Evolutionary conservation across 2,329 filamentous ascomycete genomes (phyloP), one percentile per base, ranked within the genome.

Genomic region (Calycina marina): DNA sequence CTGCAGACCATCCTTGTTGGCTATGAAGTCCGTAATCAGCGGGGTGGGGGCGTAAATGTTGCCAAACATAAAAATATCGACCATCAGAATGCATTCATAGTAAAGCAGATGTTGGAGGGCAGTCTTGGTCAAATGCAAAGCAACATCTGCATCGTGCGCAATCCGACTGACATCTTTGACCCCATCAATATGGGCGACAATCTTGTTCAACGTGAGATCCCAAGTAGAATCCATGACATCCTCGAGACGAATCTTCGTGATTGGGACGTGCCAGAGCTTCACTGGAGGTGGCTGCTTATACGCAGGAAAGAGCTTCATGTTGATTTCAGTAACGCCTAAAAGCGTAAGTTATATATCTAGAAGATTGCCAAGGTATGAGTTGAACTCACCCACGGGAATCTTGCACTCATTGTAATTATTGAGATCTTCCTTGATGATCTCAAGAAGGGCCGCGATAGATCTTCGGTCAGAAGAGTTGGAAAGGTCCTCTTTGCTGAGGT

Each of bases 341-440:
- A 8, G 17, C 31, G 14, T 6, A 35, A 34, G 16, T 28, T 18
- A 25, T 10, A 10, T 14, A 26, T 11, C 11, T 11, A 24, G 30
- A 25, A 3, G 11, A 14, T 9, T 18, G 14, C 39, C 11, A n/a
- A n/a, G n/a, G n/a, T n/a, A n/a, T n/a, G n/a, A n/a, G n/a, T n/a
- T n/a, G n/a, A n/a, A 62, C 70, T 41, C 60, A 86, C 82, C 82
- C 41, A 94, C 88, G 0, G 86, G 86, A 49, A 94, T 93, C 86
- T 93, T 93, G 65, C 86, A 93, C 60, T 98, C 90, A 51, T 83
- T 86, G 51, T 94, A 98, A 48, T 92, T 92, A 52, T 96, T 94
- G 45, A 98, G 53, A 53, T 98, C 86, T 57, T 94, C 74, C 51
- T 76, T 76, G 36, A 80, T 67, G 39, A 79, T 78, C 56, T 79